These are phyloP conservation scores for Mortierella sp. DNA, from an alignment of 371 early-diverging fungal genomes.

Conservation along the genomic window DNA sequence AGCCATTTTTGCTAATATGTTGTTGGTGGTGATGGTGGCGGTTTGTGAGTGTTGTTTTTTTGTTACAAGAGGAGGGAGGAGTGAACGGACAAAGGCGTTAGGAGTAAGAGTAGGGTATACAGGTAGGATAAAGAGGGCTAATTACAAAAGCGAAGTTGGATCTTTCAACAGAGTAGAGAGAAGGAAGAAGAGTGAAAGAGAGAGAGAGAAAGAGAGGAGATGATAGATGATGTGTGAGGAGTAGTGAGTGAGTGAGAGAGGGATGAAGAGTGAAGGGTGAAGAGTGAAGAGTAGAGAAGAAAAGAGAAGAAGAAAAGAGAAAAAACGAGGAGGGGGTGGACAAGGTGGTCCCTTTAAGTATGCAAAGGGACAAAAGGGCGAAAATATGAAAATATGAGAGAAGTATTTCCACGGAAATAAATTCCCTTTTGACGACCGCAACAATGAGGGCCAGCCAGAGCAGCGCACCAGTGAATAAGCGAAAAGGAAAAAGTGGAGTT, in stretches of 20 bases:
- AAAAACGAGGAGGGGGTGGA: constrained; percentile 1
- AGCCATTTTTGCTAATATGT: constrained; percentile 18
- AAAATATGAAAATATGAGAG: neutral
- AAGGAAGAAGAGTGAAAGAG: neutral
- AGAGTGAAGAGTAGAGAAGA: constrained; percentile 11
- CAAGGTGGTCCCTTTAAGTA: neutral
- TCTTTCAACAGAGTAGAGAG: neutral
- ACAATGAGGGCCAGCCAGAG: neutral
- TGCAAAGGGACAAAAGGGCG: neutral
- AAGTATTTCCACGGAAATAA: neutral
- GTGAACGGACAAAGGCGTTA: constrained; percentile 10
- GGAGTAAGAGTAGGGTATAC: constrained; percentile 1
- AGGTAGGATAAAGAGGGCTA: constrained; percentile 8
- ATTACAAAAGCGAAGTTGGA: constrained; percentile 24
- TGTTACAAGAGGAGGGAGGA: neutral
- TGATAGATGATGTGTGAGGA: neutral
- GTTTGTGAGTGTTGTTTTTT: neutral
- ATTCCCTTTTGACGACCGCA: neutral
- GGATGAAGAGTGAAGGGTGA: neutral
- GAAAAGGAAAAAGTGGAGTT: constrained; percentile 14
- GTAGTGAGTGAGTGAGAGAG: too few relatives aligned
- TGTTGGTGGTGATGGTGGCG: neutral
- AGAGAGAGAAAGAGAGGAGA: neutral
- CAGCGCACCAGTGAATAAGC: neutral
- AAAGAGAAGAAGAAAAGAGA: constrained; percentile 1